These are phyloP conservation scores for Adansonia digitata DNA, from an alignment of 345 rosid species.

Conservation along the genomic window DNA sequence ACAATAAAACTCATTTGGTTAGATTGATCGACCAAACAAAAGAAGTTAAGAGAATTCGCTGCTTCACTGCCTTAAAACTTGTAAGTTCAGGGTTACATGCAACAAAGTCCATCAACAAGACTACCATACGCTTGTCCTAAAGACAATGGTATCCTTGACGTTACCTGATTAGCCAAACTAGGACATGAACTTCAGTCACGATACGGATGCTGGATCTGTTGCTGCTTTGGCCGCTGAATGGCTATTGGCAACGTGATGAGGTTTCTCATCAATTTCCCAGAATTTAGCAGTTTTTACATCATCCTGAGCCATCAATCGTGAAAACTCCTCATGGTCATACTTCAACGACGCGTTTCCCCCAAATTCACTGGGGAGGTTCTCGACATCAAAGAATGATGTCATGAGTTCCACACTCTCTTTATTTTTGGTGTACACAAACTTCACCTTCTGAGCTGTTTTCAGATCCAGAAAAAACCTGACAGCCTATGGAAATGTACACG, in stretches of 20 bases:
- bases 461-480: slow-evolving; percentile 69
- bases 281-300: slow-evolving; percentile 67
- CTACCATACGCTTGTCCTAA: background rate
- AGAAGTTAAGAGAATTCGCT: background rate
- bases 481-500: slow-evolving; percentile 40
- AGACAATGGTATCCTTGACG: background rate
- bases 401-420: slow-evolving; percentile 64
- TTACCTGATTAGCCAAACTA: background rate
- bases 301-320: slow-evolving; percentile 67
- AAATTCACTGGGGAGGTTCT: slow-evolving; percentile 78
- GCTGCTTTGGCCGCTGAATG: slow-evolving; percentile 31
- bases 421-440: slow-evolving; percentile 71
- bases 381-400: slow-evolving; percentile 59
- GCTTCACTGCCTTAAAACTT: background rate
- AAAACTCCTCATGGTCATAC: slow-evolving; percentile 78
- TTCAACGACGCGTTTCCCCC: slow-evolving; percentile 72
- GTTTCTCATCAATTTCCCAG: slow-evolving; percentile 59
- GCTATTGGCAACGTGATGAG: slow-evolving; percentile 18
- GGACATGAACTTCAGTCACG: background rate
- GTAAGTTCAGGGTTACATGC: background rate
- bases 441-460: slow-evolving; percentile 71
- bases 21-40: background rate
- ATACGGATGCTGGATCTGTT: slow-evolving; percentile 38
- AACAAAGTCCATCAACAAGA: background rate
- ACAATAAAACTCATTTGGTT: background rate